Evolutionary conservation across 2,329 filamentous ascomycete species (phyloP), one percentile per base, ranked within the genome.

Genomic region (Aspergillus proliferans): DNA sequence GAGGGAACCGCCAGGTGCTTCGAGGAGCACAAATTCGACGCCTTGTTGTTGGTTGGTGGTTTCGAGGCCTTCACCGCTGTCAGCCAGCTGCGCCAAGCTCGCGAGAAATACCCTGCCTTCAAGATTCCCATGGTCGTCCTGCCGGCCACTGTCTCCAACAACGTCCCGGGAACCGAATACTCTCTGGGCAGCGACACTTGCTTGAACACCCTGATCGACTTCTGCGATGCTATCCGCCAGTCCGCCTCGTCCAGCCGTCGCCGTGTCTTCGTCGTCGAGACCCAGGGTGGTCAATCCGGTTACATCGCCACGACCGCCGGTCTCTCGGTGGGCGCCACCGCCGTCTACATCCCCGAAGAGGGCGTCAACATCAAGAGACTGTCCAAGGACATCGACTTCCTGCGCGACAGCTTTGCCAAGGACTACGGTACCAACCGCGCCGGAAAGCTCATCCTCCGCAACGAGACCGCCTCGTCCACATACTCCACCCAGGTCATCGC

Each of bases 121-220:
- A 90, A 88, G 69, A 96, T 98, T 55, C 93, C 93, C 18, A 88
- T 97, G 78, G 81, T 86, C 47, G 80, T 96, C 39, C 78, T 98
- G 22, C 93, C 93, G 0, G 93, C 93, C n/a, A 98, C 93, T 8
- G 92, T 98, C 59, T 95, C 89, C 57, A 98, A 98, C 78, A 98
- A 98, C 68, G 93, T 98, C 4, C 93, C 93, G 0, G 93, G 93
- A 36, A 95, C 92, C 0, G 93, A 98, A 71, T 97, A 96, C 75
- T 96, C 90, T 1, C 82, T 98, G 42, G 93, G 93, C 40, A 95
- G 90, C 28, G 93, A 98, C 64, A 98, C 93, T 1, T 97, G 93
- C 65, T 76, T 98, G 54, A 98, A 98, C 73, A 90, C 95, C 48
- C 79, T 98, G 36, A 89, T 96, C 55, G 82, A 86, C 58, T 98